phyloP scores from a whole-genome alignment of 352 stramenopile species.

The Phytopythium sindhum region DNA sequence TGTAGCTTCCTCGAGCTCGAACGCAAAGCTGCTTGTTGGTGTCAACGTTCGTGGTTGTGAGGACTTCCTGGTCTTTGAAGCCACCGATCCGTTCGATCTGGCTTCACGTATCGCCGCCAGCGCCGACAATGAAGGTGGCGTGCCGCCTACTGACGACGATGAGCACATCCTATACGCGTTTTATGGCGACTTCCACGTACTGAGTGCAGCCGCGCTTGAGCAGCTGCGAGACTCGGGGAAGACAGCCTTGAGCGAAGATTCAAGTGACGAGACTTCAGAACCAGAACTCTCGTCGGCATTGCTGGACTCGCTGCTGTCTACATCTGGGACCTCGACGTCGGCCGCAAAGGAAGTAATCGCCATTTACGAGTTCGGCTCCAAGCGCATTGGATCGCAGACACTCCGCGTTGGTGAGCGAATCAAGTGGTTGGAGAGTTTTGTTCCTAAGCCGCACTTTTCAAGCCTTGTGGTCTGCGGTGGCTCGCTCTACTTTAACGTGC shows the following conservation, averaged over 20 bases:
- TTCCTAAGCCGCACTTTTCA: slow-evolving; percentile 31
- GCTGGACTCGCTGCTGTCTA: slow-evolving; percentile 20
- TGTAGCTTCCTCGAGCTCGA: slow-evolving; percentile 6
- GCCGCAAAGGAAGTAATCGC: slow-evolving; percentile 25
- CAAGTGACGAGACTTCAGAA: slow-evolving; percentile 3
- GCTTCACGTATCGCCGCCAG: neutral
- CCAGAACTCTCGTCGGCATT: slow-evolving; percentile 21
- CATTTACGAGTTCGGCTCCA: slow-evolving; percentile 16
- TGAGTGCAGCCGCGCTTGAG: slow-evolving; percentile 24
- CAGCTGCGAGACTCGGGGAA: slow-evolving; percentile 17
- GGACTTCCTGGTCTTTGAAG: slow-evolving; percentile 19
- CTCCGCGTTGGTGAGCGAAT: slow-evolving; percentile 28
- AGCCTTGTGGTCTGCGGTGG: slow-evolving; percentile 42
- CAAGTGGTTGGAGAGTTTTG: slow-evolving; percentile 27
- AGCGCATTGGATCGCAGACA: slow-evolving; percentile 17
- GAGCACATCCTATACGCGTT: slow-evolving; percentile 30
- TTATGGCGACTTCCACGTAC: slow-evolving; percentile 49
- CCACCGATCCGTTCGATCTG: slow-evolving; percentile 27
- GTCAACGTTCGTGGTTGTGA: slow-evolving; percentile 16
- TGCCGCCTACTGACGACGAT: neutral
- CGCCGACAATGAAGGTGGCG: neutral
- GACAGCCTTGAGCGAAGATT: neutral
- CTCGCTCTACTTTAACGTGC: slow-evolving; percentile 43
- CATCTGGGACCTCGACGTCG: slow-evolving; percentile 13
- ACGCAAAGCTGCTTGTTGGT: slow-evolving; percentile 23